phyloP scores from a whole-genome alignment of 495 filamentous ascomycete species.

The Jackrogersella minutella region DNA sequence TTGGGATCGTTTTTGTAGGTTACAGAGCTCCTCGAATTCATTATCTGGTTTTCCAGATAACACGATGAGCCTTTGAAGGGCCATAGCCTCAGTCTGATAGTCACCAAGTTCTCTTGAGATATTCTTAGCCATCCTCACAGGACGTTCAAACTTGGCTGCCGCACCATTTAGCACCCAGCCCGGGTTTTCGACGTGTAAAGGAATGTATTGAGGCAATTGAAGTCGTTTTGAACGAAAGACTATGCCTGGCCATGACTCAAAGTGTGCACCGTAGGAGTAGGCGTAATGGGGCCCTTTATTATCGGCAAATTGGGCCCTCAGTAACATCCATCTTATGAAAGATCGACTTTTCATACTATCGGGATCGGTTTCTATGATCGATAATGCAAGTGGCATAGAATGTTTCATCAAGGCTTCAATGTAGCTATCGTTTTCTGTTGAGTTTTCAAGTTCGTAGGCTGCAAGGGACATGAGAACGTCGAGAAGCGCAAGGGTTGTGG shows the following conservation, averaged over 20 bases:
- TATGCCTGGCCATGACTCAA: neutral
- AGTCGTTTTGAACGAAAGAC: neutral
- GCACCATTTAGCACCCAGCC: neutral
- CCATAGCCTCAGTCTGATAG: slow-evolving; percentile 12
- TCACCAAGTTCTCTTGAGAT: slow-evolving; percentile 8
- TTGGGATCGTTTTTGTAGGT: slow-evolving; percentile 16
- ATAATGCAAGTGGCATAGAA: slow-evolving; percentile 2
- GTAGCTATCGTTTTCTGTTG: no score
- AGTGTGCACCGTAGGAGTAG: neutral
- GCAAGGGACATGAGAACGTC: slow-evolving; percentile 12
- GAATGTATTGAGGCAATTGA: slow-evolving; percentile 16
- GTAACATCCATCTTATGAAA: slow-evolving; percentile 26
- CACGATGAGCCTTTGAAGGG: slow-evolving; percentile 2
- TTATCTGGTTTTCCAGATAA: slow-evolving; percentile 1
- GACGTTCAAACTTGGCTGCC: neutral
- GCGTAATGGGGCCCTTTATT: neutral
- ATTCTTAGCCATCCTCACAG: slow-evolving; percentile 3
- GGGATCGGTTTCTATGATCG: slow-evolving; percentile 16
- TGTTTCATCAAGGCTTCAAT: neutral
- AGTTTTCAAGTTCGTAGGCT: neutral
- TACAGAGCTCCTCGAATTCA: slow-evolving; percentile 20
- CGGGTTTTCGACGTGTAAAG: slow-evolving; percentile 8
- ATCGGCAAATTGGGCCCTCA: neutral
- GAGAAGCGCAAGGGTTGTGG: slow-evolving; percentile 21
- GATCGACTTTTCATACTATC: slow-evolving; percentile 12